A percentile compares a stretch with the other conserved stretches of the same genome.
These are phyloP conservation scores for Elasticomyces elasticus DNA, from an alignment of 495 filamentous ascomycete genomes.

Conservation along the genomic window DNA sequence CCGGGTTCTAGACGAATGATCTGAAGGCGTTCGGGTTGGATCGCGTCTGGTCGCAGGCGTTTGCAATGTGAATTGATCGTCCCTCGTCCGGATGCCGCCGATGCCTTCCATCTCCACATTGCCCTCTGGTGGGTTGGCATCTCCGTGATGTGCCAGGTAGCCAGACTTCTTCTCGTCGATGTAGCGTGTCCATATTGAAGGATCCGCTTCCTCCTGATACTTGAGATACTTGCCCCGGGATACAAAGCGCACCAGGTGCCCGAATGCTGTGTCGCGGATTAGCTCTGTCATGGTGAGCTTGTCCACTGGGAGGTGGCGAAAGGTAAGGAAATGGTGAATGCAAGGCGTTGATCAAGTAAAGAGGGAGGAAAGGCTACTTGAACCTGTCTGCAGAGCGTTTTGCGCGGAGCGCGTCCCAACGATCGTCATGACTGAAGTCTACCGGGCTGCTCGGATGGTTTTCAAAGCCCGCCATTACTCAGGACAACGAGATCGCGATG, in stretches of 20 bases:
- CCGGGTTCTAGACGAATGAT: constrained; percentile 9
- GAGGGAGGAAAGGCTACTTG: too few species aligned
- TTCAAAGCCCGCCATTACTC: too few species aligned
- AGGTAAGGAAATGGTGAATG: not conserved
- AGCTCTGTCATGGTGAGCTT: constrained; percentile 22
- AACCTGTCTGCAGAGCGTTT: too few species aligned
- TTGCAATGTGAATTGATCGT: constrained; percentile 12
- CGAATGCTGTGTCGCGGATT: constrained; percentile 32
- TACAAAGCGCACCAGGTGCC: constrained; percentile 27
- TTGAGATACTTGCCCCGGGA: constrained; percentile 21
- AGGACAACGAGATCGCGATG: too few species aligned
- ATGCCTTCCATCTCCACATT: constrained; percentile 6
- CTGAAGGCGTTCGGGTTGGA: not conserved
- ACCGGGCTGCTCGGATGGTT: too few species aligned
- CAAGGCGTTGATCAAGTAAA: not conserved
- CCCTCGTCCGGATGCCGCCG: constrained; percentile 22
- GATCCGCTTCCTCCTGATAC: constrained; percentile 30
- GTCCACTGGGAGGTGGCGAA: not conserved
- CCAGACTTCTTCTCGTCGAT: constrained; percentile 30
- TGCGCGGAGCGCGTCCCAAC: too few species aligned
- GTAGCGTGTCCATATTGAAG: constrained; percentile 26
- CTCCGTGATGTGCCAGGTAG: constrained; percentile 27
- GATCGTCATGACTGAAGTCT: too few species aligned
- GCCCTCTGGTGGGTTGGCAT: constrained; percentile 19
- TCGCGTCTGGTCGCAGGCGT: constrained; percentile 1